Conservation (phyloP, 176 grass and related monocot species). For the Avena eriantha region DNA sequence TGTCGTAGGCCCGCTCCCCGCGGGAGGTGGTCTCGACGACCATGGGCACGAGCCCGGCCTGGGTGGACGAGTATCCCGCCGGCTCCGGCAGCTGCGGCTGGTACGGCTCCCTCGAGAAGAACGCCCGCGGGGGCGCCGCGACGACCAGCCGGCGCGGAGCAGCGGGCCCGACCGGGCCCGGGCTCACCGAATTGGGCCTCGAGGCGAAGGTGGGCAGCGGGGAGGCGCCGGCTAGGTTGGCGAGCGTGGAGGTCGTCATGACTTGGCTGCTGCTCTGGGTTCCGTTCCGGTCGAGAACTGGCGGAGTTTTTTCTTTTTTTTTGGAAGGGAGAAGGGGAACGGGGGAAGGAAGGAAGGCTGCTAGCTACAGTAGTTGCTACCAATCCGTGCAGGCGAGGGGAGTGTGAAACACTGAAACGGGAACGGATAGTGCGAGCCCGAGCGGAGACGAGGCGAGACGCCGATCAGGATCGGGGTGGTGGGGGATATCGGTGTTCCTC, state of each 20-base stretch:
- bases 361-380: background rate
- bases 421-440: constrained; percentile 33
- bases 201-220: constrained; percentile 33
- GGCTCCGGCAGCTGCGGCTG: too few species aligned
- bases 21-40: constrained; percentile 93
- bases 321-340: background rate
- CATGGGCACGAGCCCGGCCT: constrained; percentile 70
- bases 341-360: background rate
- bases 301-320: background rate
- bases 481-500: too few species aligned
- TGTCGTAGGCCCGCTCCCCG: constrained; percentile 81
- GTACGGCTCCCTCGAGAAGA: constrained; percentile 35
- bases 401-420: background rate
- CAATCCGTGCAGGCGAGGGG: background rate
- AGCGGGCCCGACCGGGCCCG: background rate
- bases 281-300: background rate
- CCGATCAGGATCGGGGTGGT: too few species aligned
- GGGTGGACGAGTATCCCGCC: constrained; percentile 22
- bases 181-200: constrained; percentile 4
- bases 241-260: constrained; percentile 50
- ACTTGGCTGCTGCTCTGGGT: background rate
- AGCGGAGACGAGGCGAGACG: background rate
- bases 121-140: constrained; percentile 42
- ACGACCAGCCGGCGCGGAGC: constrained; percentile 32
- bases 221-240: constrained; percentile 32